phyloP scores from a whole-genome alignment of 2,329 filamentous ascomycete genomes.

The Mycosphaerella sp. region DNA sequence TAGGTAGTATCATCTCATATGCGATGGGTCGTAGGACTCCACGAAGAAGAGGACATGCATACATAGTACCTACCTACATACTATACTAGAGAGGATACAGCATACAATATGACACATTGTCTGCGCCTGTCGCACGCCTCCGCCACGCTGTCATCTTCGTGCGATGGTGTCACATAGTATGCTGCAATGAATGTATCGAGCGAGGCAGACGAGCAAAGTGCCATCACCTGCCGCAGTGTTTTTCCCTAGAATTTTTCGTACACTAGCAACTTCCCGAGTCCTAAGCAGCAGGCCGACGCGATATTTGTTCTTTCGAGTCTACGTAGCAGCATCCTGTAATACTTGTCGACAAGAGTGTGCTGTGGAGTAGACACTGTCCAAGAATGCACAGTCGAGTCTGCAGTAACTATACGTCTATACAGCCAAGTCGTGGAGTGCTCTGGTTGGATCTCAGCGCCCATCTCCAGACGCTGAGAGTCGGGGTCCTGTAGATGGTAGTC shows the following conservation, averaged over 20 bases:
- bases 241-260: background rate
- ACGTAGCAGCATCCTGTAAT: background rate
- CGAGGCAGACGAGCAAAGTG: conserved; percentile 1
- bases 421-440: background rate
- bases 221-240: background rate
- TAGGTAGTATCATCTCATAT: no score
- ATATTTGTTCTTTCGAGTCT: background rate
- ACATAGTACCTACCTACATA: background rate
- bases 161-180: background rate
- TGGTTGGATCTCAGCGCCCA: background rate
- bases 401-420: background rate
- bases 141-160: background rate
- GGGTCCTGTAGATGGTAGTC: background rate
- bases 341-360: background rate
- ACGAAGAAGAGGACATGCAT: background rate
- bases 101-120: background rate
- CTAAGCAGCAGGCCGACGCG: background rate
- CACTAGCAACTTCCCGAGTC: background rate
- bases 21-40: background rate
- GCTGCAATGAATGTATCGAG: background rate
- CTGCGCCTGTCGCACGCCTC: background rate
- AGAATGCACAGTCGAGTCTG: background rate
- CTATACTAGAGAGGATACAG: background rate
- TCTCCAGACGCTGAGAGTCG: background rate
- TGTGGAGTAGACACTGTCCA: background rate